Evolutionary conservation across 164 flowering plant species (phyloP).

Genomic region (Saururus chinensis): DNA sequence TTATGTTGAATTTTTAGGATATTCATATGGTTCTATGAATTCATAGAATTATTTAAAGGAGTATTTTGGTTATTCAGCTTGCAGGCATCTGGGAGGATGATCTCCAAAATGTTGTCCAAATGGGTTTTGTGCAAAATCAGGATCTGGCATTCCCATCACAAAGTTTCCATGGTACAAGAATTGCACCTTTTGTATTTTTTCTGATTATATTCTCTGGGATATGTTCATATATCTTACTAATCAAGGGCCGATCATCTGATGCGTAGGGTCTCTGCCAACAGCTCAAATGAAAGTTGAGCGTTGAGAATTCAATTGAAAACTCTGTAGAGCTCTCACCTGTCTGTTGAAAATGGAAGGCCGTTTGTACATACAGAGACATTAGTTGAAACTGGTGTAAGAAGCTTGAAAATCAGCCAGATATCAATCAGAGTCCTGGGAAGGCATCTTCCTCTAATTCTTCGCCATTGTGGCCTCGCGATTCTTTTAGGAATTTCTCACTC

Average conservation of each 20-base stretch:
- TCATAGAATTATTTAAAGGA: not conserved
- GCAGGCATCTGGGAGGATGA: conserved; percentile 69
- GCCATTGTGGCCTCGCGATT: conserved; percentile 22
- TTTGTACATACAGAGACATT: conserved; percentile 37
- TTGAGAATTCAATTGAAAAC: conserved; percentile 25
- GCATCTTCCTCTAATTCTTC: conserved; percentile 5
- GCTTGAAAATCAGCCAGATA: not conserved
- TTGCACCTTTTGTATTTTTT: not conserved
- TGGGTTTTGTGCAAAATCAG: conserved; percentile 64
- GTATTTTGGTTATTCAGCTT: conserved; percentile 24
- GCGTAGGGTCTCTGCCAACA: conserved; percentile 41
- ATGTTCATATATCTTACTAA: too few species aligned
- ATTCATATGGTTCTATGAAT: not conserved
- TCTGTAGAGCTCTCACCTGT: conserved; percentile 11
- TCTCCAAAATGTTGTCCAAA: conserved; percentile 77
- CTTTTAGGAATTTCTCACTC: conserved; percentile 23
- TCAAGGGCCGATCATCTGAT: conserved; percentile 2
- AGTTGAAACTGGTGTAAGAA: conserved; percentile 1
- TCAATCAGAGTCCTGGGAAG: conserved; percentile 9
- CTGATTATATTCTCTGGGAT: not conserved
- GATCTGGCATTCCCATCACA: conserved; percentile 12
- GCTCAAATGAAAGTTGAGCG: conserved; percentile 64
- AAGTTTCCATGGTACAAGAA: conserved; percentile 27
- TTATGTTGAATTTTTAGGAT: not conserved
- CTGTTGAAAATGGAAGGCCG: conserved; percentile 1